A percentile compares a stretch with the other conserved stretches of the same genome.
These are phyloP conservation scores for Rhododendron simsii DNA, from an alignment of 148 eudicot genomes.

Conservation along the genomic window DNA sequence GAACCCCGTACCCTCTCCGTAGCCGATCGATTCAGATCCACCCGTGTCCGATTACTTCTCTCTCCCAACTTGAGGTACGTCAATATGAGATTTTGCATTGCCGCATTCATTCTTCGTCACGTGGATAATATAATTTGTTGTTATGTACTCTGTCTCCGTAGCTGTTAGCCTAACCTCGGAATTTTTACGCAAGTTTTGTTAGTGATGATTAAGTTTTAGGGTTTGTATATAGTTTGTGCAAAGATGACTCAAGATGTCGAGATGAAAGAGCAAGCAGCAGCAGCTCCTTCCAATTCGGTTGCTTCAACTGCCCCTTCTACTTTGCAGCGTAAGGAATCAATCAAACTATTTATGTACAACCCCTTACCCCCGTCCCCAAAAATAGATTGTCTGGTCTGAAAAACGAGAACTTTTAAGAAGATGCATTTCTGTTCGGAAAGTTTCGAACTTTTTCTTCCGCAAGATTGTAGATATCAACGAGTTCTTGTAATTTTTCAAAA, in stretches of 20 bases:
- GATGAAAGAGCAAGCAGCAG: slow-evolving; percentile 55
- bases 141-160: background rate
- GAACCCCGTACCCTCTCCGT: background rate
- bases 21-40: too few species aligned
- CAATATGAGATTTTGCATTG: background rate
- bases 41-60: background rate
- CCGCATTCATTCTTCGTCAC: background rate
- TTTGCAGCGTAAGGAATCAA: slow-evolving; percentile 45
- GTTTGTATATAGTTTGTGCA: background rate
- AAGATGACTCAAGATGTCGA: slow-evolving; percentile 81
- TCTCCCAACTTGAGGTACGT: background rate
- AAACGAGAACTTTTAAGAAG: background rate
- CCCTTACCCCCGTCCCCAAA: too few species aligned
- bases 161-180: background rate
- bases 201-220: background rate
- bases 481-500: too few species aligned
- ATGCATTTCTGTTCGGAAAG: background rate
- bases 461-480: background rate
- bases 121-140: background rate
- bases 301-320: slow-evolving; percentile 45
- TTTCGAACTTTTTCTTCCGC: background rate
- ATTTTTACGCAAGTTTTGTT: background rate
- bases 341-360: background rate
- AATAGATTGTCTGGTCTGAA: background rate
- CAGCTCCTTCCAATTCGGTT: slow-evolving; percentile 52